Base-by-base conservation (phyloP, 192 early-diverging fungal species). In the Phlyctochytrium bullatum region DNA sequence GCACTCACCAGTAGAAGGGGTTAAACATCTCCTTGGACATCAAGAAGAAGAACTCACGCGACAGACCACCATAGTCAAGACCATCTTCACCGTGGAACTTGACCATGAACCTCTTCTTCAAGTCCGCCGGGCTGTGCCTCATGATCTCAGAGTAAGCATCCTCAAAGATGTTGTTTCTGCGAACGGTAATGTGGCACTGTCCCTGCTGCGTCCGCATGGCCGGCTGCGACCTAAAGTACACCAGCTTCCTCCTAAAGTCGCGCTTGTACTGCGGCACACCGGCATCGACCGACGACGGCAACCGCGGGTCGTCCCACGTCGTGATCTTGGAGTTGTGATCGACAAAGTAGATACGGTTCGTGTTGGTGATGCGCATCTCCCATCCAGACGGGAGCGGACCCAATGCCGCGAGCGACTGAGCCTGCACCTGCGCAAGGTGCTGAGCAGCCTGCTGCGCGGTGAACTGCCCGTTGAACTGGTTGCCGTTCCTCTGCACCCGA, bases 81-180 rank as follows among this genome's bases (percentile, higher is more conserved):
- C 96, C 96, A 75, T 98, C 96, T 72, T 98, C 96, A 59, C 95
- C 95, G 67, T 95, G 93, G 72, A 98, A 98, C 76, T 97, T 98
- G 76, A 98, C 95, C 93, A 96, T 95, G 59, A 98, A 73, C 35
- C 93, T 85, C 83, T 98, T 97, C 80, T 95, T 96, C 62, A 98
- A 81, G 78, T 98, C 96, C 2, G 81, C 80, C 16, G 92, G 86
- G 3, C 88, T 85, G 70, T 92, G 90, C 36, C 95, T 88, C 96
- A 98, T 98, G 36, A 98, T 85, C 73, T 96, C 94, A 34, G 91
- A 85, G 82, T 92, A 98, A 30, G 95, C 82, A 80, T 98, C 93
- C 78, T 97, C 96, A 81, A 98, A 97, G 59, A 98, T 92, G 73
- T 79, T 83, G 59, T 87, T 85, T 31, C 96, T 86, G 36, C 91